A percentile compares a stretch with the other conserved stretches of the same genome.
Conservation (phyloP, 1,284 basidiomycete species). For the Farysia itapuensis region DNA sequence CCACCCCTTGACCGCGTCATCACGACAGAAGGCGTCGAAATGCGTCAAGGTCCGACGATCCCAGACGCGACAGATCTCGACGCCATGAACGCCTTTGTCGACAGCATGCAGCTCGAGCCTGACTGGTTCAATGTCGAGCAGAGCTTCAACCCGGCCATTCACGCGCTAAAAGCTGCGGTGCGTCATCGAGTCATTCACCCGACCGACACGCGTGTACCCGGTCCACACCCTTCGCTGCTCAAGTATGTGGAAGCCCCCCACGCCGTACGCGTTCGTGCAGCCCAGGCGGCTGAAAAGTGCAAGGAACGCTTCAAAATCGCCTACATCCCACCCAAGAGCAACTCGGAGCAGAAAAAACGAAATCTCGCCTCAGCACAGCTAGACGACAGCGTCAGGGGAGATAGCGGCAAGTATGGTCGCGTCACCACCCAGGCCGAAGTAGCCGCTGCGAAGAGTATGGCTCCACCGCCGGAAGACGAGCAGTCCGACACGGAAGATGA, state of each 20-base stretch:
- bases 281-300: constrained; percentile 17
- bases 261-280: constrained; percentile 64
- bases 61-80: constrained; percentile 77
- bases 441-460: neutral
- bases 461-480: constrained; percentile 4
- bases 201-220: constrained; percentile 72
- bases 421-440: neutral
- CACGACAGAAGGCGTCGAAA: constrained; percentile 73
- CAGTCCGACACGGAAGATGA: constrained; percentile 35
- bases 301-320: constrained; percentile 26
- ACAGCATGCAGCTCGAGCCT: constrained; percentile 73
- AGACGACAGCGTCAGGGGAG: constrained; percentile 1
- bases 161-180: constrained; percentile 87
- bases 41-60: constrained; percentile 77
- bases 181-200: constrained; percentile 80
- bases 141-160: constrained; percentile 85
- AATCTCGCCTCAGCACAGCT: constrained; percentile 17
- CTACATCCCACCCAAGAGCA: constrained; percentile 27
- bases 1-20: constrained; percentile 76
- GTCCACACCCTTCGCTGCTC: constrained; percentile 78
- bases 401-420: neutral
- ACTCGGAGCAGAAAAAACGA: constrained; percentile 23
- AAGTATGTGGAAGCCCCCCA: constrained; percentile 81
- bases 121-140: constrained; percentile 75
- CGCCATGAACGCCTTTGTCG: constrained; percentile 83